Base-by-base conservation (phyloP, 768 basidiomycete species). In the Cubamyces lactineus region DNA sequence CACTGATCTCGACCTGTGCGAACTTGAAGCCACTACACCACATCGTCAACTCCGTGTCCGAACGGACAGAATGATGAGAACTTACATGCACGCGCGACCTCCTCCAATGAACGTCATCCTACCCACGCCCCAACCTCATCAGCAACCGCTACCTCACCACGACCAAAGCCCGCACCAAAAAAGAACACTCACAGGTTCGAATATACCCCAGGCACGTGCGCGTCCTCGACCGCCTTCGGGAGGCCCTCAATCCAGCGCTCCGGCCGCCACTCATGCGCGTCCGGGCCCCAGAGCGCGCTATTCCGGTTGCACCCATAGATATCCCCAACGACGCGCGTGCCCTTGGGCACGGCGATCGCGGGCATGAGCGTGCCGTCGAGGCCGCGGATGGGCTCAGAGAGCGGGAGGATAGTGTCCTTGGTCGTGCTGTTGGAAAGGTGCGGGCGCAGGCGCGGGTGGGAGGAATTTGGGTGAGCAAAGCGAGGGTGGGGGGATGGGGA, bases 381-480 rank as follows among this genome's bases (percentile, higher is more conserved):
- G 8, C 76, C 75, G 41, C 66, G 65, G 39, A 83, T 67, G 0
- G 80, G 79, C 2, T 64, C 68, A 0, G 71, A 74, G 16, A 84
- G 71, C 5, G 83, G 82, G 5, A 84, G 64, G 12, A 80, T 56
- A 12, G 67, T 66, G 56, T 80, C 78, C 55, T 77, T 59, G 13
- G 67, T 64, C 13, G 76, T 63, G 3, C 81, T 82, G 58, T 17
- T 15, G n/a, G 6, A 19, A 16, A n/a, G n/a, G n/a, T n/a, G n/a
- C n/a, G n/a, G n/a, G n/a, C n/a, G n/a, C n/a, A n/a, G 16, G 17
- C 21, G 28, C 8, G 23, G 3, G 21, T 9, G 16, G 3, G 26
- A 23, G 13, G 9, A 21, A 47, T 2, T 23, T 17, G 0, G 23
- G 26, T 19, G 39, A 56, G 30, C 17, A 39, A 15, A 24, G 24